These are phyloP conservation scores for Neolecta irregularis DNA, from an alignment of 1,139 yeast species.

Conservation along the genomic window DNA sequence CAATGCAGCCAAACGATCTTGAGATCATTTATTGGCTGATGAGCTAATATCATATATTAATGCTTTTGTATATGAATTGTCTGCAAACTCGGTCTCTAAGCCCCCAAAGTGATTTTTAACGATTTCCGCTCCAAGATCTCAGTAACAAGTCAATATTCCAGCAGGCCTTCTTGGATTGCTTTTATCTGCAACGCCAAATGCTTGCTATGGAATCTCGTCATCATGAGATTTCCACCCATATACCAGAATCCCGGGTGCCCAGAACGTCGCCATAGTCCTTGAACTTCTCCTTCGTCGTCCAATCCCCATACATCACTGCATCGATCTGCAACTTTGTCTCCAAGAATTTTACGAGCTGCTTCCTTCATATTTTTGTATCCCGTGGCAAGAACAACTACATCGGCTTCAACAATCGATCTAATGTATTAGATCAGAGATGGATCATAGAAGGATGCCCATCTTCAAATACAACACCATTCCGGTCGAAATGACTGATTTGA, in stretches of 20 bases:
- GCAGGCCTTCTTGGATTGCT: conserved; percentile 18
- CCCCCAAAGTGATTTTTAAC: too few relatives aligned
- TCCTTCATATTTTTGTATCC: conserved; percentile 33
- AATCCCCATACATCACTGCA: conserved; percentile 20
- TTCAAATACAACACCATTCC: conserved; percentile 27
- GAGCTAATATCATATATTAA: too few relatives aligned
- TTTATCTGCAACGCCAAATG: conserved; percentile 18
- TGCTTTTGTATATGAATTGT: too few relatives aligned
- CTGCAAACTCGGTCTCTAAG: too few relatives aligned
- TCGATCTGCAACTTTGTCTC: conserved; percentile 23
- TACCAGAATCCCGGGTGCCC: conserved; percentile 17
- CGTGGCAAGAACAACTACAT: conserved; percentile 32
- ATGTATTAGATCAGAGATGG: too few relatives aligned
- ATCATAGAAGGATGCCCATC: too few relatives aligned
- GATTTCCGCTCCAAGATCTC: too few relatives aligned
- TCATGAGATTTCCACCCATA: conserved; percentile 17
- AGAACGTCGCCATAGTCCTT: conserved; percentile 16
- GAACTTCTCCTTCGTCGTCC: conserved; percentile 18
- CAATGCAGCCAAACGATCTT: too few relatives aligned
- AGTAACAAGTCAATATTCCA: conserved; percentile 3
- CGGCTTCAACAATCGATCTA: conserved; percentile 24
- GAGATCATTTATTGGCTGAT: too few relatives aligned
- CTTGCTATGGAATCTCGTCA: conserved; percentile 17
- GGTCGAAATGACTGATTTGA: conserved; percentile 24
- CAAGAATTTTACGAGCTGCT: conserved; percentile 28